Evolutionary conservation across 2,329 filamentous ascomycete genomes (phyloP).

Genomic region (Penicillium sp.): DNA sequence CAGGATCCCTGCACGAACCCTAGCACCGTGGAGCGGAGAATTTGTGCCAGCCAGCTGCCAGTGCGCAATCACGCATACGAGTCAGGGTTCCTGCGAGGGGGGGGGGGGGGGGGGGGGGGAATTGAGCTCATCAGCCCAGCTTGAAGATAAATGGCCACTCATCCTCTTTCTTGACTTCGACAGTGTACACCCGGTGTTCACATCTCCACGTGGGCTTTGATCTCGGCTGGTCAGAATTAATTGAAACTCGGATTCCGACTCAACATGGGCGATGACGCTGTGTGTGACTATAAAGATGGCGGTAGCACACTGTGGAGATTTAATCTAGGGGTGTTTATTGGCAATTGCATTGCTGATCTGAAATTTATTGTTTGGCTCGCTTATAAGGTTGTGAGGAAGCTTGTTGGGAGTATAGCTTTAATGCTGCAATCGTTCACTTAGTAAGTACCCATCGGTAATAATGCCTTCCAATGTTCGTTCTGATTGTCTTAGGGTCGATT

Average conservation of each 20-base stretch:
- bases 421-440: neutral
- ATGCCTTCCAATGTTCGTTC: neutral
- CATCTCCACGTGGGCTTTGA: neutral
- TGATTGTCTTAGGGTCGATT: neutral
- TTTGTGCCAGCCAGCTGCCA: neutral
- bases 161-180: neutral
- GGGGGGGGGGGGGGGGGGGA: neutral
- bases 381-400: slow-evolving; percentile 13
- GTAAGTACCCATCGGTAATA: neutral
- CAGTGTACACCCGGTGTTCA: neutral
- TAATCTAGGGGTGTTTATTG: neutral
- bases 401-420: neutral
- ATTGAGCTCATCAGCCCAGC: neutral
- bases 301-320: neutral
- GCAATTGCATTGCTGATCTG: slow-evolving; percentile 2
- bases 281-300: neutral
- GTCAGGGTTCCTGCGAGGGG: neutral
- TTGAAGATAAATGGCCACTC: neutral
- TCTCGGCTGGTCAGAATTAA: neutral
- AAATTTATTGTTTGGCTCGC: slow-evolving; percentile 17
- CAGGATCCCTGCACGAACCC: neutral
- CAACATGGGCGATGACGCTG: neutral
- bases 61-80: neutral
- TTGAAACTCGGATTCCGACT: neutral
- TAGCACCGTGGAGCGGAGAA: slow-evolving; percentile 3